Percentiles rank a stretch among this genome's conserved stretches.
Evolutionary conservation across 2,329 filamentous ascomycete genomes (phyloP).

Genomic region (Fusarium sp.): DNA sequence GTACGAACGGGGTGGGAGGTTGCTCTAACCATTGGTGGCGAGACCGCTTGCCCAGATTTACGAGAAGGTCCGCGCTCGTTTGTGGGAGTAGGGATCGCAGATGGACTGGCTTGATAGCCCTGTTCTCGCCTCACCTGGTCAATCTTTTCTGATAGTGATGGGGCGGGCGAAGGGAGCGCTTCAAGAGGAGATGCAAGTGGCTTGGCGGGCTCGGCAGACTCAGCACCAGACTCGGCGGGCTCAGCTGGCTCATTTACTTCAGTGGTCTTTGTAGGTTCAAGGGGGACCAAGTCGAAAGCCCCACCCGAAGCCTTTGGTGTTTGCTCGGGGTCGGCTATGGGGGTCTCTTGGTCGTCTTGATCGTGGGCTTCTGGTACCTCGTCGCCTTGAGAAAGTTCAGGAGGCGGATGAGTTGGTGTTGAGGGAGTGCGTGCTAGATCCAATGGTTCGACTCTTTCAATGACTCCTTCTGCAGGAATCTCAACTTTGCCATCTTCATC

Average conservation of each 20-base stretch:
- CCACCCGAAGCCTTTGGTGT: slow-evolving; percentile 36
- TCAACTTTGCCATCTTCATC: slow-evolving; percentile 46
- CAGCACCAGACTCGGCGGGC: neutral
- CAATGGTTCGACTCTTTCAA: slow-evolving; percentile 60
- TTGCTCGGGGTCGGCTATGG: slow-evolving; percentile 28
- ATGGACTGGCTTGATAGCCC: slow-evolving; percentile 41
- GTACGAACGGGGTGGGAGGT: slow-evolving; percentile 61
- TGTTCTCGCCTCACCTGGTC: slow-evolving; percentile 64
- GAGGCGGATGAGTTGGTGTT: slow-evolving; percentile 32
- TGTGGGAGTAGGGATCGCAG: slow-evolving; percentile 41
- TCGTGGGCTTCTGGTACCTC: neutral
- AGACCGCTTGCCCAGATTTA: slow-evolving; percentile 56
- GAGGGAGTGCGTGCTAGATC: slow-evolving; percentile 56
- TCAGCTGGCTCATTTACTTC: neutral
- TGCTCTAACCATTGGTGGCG: slow-evolving; percentile 64
- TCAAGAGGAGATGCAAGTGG: slow-evolving; percentile 28
- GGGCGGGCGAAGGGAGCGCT: slow-evolving; percentile 10
- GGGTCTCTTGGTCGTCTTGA: slow-evolving; percentile 9
- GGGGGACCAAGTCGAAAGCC: slow-evolving; percentile 12
- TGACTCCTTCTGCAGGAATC: slow-evolving; percentile 46
- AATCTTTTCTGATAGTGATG: slow-evolving; percentile 56
- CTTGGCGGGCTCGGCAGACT: slow-evolving; percentile 12
- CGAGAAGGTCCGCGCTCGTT: slow-evolving; percentile 54
- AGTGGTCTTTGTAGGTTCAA: neutral
- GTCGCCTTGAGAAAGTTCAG: slow-evolving; percentile 9